These are phyloP conservation scores for Passalora sequoiae DNA, from an alignment of 2,329 filamentous ascomycete genomes.

Conservation along the genomic window DNA sequence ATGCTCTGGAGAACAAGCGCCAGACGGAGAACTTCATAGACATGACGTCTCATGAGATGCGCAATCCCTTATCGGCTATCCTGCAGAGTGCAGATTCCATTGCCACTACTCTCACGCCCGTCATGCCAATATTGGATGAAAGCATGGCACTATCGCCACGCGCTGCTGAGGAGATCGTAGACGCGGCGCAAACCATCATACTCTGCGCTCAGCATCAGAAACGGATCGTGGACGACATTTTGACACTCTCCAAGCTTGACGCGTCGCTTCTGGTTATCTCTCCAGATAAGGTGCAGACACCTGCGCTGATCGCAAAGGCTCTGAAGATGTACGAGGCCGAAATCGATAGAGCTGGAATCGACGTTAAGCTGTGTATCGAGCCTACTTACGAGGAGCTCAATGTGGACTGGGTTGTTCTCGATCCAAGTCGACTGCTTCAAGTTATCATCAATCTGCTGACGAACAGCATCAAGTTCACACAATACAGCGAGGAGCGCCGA, in stretches of 20 bases:
- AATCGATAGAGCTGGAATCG: conserved; percentile 26
- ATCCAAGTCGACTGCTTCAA: conserved; percentile 42
- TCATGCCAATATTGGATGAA: conserved; percentile 22
- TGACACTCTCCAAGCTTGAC: conserved; percentile 42
- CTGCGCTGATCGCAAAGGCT: conserved; percentile 33
- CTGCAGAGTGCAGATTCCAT: conserved; percentile 41
- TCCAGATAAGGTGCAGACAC: conserved; percentile 37
- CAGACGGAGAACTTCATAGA: conserved; percentile 38
- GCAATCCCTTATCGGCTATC: conserved; percentile 43
- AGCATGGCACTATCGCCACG: conserved; percentile 21
- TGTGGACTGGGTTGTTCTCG: conserved; percentile 39
- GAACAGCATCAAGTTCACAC: conserved; percentile 46
- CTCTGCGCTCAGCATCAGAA: conserved; percentile 46
- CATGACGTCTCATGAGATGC: conserved; percentile 40
- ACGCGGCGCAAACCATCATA: conserved; percentile 39
- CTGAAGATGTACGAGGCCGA: conserved; percentile 33
- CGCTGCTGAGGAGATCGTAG: conserved; percentile 24
- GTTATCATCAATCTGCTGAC: conserved; percentile 43
- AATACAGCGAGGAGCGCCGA: conserved; percentile 31
- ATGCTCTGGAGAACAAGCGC: conserved; percentile 35
- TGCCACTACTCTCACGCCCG: conserved; percentile 28
- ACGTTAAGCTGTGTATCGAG: conserved; percentile 31
- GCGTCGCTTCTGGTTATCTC: conserved; percentile 41
- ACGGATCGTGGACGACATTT: conserved; percentile 45
- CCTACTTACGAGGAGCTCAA: conserved; percentile 34